Base-by-base conservation (phyloP, 768 basidiomycete genomes). In the Termitomyces titanicus region DNA sequence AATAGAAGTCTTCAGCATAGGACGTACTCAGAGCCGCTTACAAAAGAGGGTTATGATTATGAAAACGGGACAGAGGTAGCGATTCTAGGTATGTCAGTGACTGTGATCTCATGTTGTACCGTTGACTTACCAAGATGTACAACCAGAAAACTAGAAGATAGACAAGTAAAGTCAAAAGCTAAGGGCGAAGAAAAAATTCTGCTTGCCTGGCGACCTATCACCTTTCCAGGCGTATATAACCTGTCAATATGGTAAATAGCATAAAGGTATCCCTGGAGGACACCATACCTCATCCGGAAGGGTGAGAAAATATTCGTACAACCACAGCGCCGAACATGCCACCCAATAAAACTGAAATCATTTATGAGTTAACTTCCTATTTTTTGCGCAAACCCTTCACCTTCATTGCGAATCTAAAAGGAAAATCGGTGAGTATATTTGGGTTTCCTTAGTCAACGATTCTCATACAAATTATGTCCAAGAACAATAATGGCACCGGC, bases 251-350 rank as follows among this genome's bases (percentile, higher is more conserved):
- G 2, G n/a, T 17, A 27, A 47, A 5, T 12, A 18, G 27, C 3
- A 9, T 18, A 47, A 47, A n/a, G n/a, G n/a, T 47, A 18, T 15
- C 18, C 3, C 5, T 2, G 24, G 22, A 50, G 7, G 20, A 24
- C 2, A 11, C 18, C 4, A 20, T 17, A 63, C 57, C 53, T 63
- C 62, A n/a, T 59, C 60, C 3, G 31, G 39, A 18, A 63, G 27
- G 1, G 62, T 63, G 1, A 61, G 34, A 24, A 58, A 45, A 43
- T 63, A 63, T 13, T 63, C 62, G 39, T 59, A 61, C 10, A 55
- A 2, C 62, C 62, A 63, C 12, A 63, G 17, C 2, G 60, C 45
- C 3, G 59, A 61, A 15, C 53, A 44, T 10, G 62, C 51, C 3
- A 59, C 53, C 54, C 54, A 62, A 38, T 62, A 62, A 2, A 60